Evolutionary conservation across 768 basidiomycete genomes (phyloP).

Genomic region (Naganishia friedmannii): DNA sequence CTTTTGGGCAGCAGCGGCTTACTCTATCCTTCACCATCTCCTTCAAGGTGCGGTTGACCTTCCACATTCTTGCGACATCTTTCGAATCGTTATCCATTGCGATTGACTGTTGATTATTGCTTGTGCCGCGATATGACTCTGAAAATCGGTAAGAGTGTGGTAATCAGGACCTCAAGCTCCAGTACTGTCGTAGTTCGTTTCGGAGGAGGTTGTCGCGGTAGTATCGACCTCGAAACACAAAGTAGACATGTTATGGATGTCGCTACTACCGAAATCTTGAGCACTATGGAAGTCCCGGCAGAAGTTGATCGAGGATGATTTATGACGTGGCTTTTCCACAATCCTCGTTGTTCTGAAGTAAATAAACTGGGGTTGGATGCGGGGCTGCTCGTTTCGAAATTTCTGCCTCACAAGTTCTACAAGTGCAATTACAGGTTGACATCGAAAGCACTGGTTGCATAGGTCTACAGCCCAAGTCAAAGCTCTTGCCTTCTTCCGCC

Average conservation of each 20-base stretch:
- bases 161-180: neutral
- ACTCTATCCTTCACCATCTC: slow-evolving; percentile 95
- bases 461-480: neutral
- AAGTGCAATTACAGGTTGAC: neutral
- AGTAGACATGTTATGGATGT: neutral
- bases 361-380: neutral
- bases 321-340: neutral
- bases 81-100: slow-evolving; percentile 55
- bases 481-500: too few relatives aligned
- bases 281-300: neutral
- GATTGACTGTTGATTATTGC: slow-evolving; percentile 39
- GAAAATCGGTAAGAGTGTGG: neutral
- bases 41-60: slow-evolving; percentile 92
- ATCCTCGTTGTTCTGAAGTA: neutral
- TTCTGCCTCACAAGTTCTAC: neutral
- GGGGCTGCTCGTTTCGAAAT: slow-evolving; percentile 1
- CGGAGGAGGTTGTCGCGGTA: neutral
- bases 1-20: slow-evolving; percentile 49
- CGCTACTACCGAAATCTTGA: neutral
- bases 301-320: neutral
- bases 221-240: neutral
- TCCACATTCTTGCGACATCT: slow-evolving; percentile 73
- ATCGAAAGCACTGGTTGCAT: too few relatives aligned
- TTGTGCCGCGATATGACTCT: neutral
- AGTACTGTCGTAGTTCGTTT: neutral